Evolutionary conservation across 163 green algal genomes (phyloP).

Genomic region (Scenedesmus sp.): DNA sequence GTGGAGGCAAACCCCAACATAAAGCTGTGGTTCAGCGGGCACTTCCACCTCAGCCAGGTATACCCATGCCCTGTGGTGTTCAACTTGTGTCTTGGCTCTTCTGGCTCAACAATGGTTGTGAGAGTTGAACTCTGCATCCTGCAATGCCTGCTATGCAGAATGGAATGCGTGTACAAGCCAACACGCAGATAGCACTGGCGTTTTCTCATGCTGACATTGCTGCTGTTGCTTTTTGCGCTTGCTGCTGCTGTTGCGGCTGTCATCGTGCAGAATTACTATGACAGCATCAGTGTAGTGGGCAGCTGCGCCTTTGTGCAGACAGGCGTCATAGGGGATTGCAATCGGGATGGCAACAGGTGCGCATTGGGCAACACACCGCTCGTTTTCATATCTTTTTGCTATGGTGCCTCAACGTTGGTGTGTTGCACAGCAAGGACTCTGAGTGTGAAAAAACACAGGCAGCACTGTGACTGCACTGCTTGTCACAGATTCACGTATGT

Average conservation of each 20-base stretch:
- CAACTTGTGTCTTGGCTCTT: not conserved
- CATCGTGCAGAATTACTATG: conserved; percentile 63
- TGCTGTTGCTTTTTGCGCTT: not conserved
- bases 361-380: not conserved
- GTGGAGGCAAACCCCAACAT: conserved; percentile 77
- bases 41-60: conserved; percentile 69
- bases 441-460: too few relatives aligned
- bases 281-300: conserved; percentile 74
- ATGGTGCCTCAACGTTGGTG: too few relatives aligned
- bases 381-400: not conserved
- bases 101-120: not conserved
- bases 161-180: not conserved
- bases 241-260: not conserved
- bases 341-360: conserved; percentile 76
- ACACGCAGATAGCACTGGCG: not conserved
- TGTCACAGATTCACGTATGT: too few relatives aligned
- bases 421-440: too few relatives aligned
- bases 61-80: not conserved
- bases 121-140: not conserved
- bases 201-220: not conserved
- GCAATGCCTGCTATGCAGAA: not conserved
- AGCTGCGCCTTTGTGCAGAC: conserved; percentile 78
- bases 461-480: too few relatives aligned
- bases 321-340: conserved; percentile 86
- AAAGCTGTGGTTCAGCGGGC: conserved; percentile 77